Evolutionary conservation across 2,329 filamentous ascomycete genomes (phyloP), one percentile per base, ranked within the genome.

Genomic region (Pseudopyricularia javanii): DNA sequence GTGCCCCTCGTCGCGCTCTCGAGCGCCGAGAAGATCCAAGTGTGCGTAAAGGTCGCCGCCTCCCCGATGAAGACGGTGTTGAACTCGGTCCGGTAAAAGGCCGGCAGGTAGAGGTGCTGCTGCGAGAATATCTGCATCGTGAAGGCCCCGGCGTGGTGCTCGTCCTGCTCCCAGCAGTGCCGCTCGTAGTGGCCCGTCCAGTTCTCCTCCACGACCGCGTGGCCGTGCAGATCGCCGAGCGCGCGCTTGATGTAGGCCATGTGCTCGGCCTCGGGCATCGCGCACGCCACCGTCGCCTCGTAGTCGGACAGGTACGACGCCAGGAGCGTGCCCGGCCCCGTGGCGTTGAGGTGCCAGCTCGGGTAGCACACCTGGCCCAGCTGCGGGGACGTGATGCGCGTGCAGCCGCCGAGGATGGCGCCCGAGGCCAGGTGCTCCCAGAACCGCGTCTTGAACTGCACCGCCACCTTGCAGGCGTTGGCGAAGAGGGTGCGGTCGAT

Each of bases 41-140:
- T 82, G 60, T 88, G 84, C 0, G 84, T 88, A 61, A 83, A 86
- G 5, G 75, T 79, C 0, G 83, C 86, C 60, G 86, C 83, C 63
- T 88, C 84, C 2, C 79, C 79, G 5, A 85, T 69, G 54, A 86
- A 86, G 32, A 86, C 79, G n/a, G 83, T 70, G 50, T 83, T 79
- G 56, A 74, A 75, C 63, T 88, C 79, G 0, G 83, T 87, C 62
- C 82, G 76, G 60, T 84, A 86, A 60, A 85, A 88, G 17, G 83
- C 79, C 0, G 85, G 84, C 8, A 88, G 68, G 59, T 84, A 88
- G 24, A 87, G 61, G 57, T 84, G 74, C 60, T 88, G 83, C 67
- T 87, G 82, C 0, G 82, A 82, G 0, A 80, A 69, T 0, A 71
- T 66, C 1, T 84, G 83, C 5, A 66, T 64, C 1, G 77, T 77